These are phyloP conservation scores for Pseudozyma flocculosa DNA, from an alignment of 1,284 basidiomycete species.

Conservation along the genomic window DNA sequence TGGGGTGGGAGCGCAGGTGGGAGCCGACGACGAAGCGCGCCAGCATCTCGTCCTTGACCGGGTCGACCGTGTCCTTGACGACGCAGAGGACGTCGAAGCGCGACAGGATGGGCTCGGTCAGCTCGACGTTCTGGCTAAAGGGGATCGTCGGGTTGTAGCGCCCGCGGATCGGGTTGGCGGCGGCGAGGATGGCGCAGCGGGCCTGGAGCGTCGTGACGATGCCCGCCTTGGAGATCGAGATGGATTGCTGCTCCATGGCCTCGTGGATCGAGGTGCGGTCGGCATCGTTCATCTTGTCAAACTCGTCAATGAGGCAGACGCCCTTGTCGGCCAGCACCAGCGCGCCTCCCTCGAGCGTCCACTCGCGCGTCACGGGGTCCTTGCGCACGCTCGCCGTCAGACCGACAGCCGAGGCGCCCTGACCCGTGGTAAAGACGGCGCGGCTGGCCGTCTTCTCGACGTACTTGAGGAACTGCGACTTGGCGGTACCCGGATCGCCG, in stretches of 20 bases:
- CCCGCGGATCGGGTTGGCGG: conserved; percentile 91
- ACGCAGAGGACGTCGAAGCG: conserved; percentile 98
- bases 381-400: conserved; percentile 96
- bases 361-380: conserved; percentile 94
- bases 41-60: conserved; percentile 92
- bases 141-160: conserved; percentile 61
- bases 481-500: conserved; percentile 96
- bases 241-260: conserved; percentile 99
- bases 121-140: conserved; percentile 96
- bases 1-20: conserved; percentile 89
- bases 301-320: conserved; percentile 98
- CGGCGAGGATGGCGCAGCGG: conserved; percentile 93
- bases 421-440: conserved; percentile 97
- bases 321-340: conserved; percentile 97
- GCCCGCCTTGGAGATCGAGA: conserved; percentile 97
- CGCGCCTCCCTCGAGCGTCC: conserved; percentile 97
- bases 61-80: conserved; percentile 95
- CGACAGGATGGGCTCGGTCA: conserved; percentile 98
- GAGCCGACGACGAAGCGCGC: conserved; percentile 96
- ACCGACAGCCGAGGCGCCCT: conserved; percentile 96
- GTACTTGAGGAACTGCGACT: conserved; percentile 98
- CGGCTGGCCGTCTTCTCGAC: conserved; percentile 96
- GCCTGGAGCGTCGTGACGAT: conserved; percentile 97
- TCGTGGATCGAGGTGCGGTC: conserved; percentile 90
- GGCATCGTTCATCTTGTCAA: conserved; percentile 99